Conservation (phyloP, 2,329 filamentous ascomycete genomes). For the Pyricularia grisea region DNA sequence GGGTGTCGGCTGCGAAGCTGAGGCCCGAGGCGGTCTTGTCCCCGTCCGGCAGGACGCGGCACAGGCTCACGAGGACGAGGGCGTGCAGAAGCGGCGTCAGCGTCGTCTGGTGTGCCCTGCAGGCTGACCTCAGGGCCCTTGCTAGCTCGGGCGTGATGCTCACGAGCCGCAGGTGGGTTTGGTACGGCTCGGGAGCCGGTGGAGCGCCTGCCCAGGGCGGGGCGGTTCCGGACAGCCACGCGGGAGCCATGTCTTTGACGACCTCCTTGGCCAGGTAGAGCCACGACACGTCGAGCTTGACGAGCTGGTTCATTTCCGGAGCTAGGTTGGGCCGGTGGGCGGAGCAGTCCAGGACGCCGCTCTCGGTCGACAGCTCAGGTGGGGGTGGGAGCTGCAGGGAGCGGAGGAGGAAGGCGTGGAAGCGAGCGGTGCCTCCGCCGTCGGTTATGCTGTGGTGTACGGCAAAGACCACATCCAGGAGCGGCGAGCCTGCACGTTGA, state of each 20-base stretch:
- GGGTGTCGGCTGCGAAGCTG: constrained; percentile 28
- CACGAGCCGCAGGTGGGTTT: constrained; percentile 26
- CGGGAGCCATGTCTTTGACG: constrained; percentile 29
- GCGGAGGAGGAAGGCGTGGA: constrained; percentile 36
- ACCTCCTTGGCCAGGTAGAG: constrained; percentile 29
- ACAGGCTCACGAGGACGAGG: constrained; percentile 30
- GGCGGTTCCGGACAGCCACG: constrained; percentile 20
- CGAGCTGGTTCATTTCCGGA: constrained; percentile 28
- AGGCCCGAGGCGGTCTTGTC: constrained; percentile 12
- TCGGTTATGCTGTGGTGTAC: constrained; percentile 45
- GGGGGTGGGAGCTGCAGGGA: constrained; percentile 20
- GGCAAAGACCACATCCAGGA: constrained; percentile 34
- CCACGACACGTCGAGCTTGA: constrained; percentile 29
- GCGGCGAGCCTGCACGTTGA: constrained; percentile 12
- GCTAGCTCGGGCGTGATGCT: constrained; percentile 21
- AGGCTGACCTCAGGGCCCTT: constrained; percentile 24
- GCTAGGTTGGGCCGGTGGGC: constrained; percentile 21
- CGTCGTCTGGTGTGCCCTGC: constrained; percentile 30
- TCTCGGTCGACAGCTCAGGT: constrained; percentile 5
- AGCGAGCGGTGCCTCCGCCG: constrained; percentile 35
- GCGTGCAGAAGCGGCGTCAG: constrained; percentile 40
- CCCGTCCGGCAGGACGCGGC: constrained; percentile 22
- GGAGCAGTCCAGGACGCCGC: constrained; percentile 20
- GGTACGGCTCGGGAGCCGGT: constrained; percentile 25
- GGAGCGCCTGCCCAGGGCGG: constrained; percentile 28